These are phyloP conservation scores for Bryoglossum gracile DNA, from an alignment of 495 filamentous ascomycete species.

Conservation along the genomic window DNA sequence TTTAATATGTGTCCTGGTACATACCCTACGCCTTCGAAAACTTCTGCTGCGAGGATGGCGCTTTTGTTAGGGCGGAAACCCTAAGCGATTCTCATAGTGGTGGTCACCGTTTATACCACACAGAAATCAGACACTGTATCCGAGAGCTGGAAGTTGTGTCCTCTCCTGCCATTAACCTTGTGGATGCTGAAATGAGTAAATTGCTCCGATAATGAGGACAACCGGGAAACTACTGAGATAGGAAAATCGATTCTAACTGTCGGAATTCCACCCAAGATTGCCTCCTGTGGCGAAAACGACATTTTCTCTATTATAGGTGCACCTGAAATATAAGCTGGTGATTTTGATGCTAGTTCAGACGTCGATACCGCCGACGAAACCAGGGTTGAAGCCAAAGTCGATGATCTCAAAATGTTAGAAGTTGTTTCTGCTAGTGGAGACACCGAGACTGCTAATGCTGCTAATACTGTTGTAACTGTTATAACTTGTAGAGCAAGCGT, in stretches of 20 bases:
- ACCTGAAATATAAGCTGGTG: no score
- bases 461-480: no score
- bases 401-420: no score
- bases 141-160: constrained; percentile 52
- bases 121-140: constrained; percentile 68
- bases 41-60: constrained; percentile 46
- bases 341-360: no score
- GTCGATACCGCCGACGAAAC: no score
- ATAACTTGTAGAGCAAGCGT: no score
- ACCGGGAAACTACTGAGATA: constrained; percentile 54
- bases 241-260: constrained; percentile 48
- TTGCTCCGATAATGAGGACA: constrained; percentile 52
- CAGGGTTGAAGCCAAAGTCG: no score
- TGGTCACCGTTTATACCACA: constrained; percentile 30
- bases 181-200: constrained; percentile 59
- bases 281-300: constrained; percentile 10
- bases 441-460: no score
- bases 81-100: constrained; percentile 51
- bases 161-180: constrained; percentile 44
- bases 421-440: no score
- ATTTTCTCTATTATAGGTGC: no score
- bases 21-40: constrained; percentile 31
- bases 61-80: constrained; percentile 45
- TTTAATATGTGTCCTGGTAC: no score
- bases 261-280: constrained; percentile 15